Percentiles rank a stretch among this genome's conserved stretches.
Evolutionary conservation across 1,284 basidiomycete species (phyloP).

Genomic region (Hypsizygus ulmarius): DNA sequence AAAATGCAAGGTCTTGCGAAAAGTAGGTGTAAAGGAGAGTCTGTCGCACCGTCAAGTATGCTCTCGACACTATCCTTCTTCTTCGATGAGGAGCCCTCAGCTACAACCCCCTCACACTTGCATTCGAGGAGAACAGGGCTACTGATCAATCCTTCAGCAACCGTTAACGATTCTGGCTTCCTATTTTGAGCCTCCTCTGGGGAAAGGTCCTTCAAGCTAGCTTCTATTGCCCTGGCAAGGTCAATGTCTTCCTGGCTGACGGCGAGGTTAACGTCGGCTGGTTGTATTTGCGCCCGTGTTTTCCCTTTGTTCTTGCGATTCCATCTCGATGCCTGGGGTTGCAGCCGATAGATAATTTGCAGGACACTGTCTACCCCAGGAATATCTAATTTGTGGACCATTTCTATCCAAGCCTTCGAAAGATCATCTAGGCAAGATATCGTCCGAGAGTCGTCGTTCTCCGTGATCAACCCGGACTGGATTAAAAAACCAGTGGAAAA

Average conservation of each 20-base stretch:
- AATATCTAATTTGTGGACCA: conserved; percentile 33
- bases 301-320: conserved; percentile 11
- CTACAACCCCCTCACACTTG: neutral
- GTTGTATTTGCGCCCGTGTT: conserved; percentile 3
- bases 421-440: conserved; percentile 40
- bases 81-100: no score
- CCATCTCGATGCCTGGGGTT: conserved; percentile 22
- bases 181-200: neutral
- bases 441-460: conserved; percentile 21
- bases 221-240: conserved; percentile 70
- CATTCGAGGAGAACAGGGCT: neutral
- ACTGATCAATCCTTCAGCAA: neutral
- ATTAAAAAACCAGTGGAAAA: conserved; percentile 59
- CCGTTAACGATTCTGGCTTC: neutral
- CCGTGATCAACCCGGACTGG: conserved; percentile 44
- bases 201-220: conserved; percentile 45
- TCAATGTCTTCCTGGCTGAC: conserved; percentile 41
- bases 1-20: no score
- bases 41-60: no score
- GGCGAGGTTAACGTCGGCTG: neutral
- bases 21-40: no score
- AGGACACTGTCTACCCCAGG: conserved; percentile 39
- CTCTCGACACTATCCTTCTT: no score
- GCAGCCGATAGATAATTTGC: conserved; percentile 50
- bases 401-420: conserved; percentile 28